Evolutionary conservation across 441 rosid species (phyloP), one percentile per base, ranked within the genome.

Genomic region (Dalechampia spathulata): DNA sequence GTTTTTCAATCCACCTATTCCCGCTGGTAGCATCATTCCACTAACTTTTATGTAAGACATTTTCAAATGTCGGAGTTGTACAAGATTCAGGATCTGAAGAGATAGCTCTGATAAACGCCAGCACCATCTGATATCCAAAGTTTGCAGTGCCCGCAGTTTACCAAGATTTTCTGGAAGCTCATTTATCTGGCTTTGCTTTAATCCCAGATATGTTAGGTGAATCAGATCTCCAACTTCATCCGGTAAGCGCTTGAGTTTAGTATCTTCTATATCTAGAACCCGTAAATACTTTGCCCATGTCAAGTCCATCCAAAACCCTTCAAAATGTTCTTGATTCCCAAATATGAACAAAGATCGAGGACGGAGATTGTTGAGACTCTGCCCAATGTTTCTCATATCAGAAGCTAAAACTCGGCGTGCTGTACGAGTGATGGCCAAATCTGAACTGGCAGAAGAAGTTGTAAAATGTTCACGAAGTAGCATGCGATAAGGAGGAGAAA

Each of bases 161-260:
- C 69, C 70, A 43, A 72, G 30, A 6, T 57, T 48, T 37, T 43
- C 60, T 27, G 74, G 74, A 51, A 78, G 70, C 32, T 73, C 64
- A 47, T 46, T 28, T 51, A 68, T 43, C 27, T 72, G 61, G 36
- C 62, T 65, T 37, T 57, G 42, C 63, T 68, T 75, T 53, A 75
- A 57, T 43, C 78, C 69, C 43, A 78, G 72, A 66, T 70, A 75
- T 25, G 72, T 46, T 52, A 72, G 70, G 56, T 72, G 78, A 57
- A 75, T 55, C 70, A 75, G 42, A 17, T 70, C 67, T 51, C 62
- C 76, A 54, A 62, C 75, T 67, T 68, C 72, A 52, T 67, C 74
- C 21, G 77, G 77, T 56, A 69, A 36, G 34, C 67, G 59, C 58
- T 49, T 63, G 62, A 69, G 56, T 42, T 45, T 60, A 45, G 59